Conservation (phyloP, 2,329 filamentous ascomycete genomes). For the Fulvia fulva region DNA sequence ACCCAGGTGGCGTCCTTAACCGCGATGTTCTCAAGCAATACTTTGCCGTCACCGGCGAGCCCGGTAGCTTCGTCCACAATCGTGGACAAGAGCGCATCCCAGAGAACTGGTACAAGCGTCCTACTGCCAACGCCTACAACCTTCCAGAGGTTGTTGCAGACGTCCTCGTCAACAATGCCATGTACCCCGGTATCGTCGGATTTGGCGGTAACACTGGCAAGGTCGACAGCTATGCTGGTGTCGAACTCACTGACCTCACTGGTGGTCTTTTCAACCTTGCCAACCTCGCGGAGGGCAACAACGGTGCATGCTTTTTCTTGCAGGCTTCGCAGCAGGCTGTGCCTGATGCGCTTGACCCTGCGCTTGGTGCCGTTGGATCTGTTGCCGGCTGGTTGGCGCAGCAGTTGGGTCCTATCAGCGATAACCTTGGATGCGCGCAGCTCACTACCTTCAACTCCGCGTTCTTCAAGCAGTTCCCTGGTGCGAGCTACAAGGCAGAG, state of each 20-base stretch:
- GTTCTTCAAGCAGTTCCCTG: conserved; percentile 10
- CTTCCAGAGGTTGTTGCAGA: conserved; percentile 22
- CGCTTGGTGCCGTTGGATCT: conserved; percentile 1
- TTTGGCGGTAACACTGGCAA: conserved; percentile 36
- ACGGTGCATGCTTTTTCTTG: conserved; percentile 34
- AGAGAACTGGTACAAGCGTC: conserved; percentile 33
- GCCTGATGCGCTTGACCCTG: conserved; percentile 21
- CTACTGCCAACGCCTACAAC: conserved; percentile 19
- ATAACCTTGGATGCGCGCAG: conserved; percentile 13
- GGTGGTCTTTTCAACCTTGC: conserved; percentile 25
- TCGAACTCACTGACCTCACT: conserved; percentile 35
- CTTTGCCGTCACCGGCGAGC: conserved; percentile 21
- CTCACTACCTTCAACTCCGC: conserved; percentile 11
- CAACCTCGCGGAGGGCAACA: conserved; percentile 28
- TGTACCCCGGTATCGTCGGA: conserved; percentile 26
- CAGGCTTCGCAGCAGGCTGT: conserved; percentile 24
- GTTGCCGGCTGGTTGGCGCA: background rate
- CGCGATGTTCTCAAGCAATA: conserved; percentile 18
- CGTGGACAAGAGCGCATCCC: conserved; percentile 35
- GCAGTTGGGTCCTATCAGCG: conserved; percentile 1
- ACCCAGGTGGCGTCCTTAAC: conserved; percentile 13
- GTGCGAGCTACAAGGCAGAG: background rate
- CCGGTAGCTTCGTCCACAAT: conserved; percentile 13
- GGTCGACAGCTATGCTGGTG: conserved; percentile 30
- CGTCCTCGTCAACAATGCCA: conserved; percentile 5